phyloP scores from a whole-genome alignment of 345 rosid genomes.

The Viola odorata region DNA sequence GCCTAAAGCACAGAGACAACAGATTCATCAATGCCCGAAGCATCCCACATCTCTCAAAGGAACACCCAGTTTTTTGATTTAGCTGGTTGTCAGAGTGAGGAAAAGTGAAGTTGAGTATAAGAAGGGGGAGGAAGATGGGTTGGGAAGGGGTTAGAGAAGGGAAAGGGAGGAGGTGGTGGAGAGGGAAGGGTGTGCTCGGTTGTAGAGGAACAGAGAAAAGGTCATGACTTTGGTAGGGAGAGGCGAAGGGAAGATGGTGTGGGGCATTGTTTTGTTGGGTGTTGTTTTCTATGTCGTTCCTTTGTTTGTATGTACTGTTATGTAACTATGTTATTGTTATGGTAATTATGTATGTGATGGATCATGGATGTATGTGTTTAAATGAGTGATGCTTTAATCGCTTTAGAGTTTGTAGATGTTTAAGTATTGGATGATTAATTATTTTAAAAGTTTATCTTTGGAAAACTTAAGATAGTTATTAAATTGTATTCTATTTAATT shows the following conservation, averaged over 20 bases:
- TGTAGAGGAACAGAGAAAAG: constrained; percentile 52
- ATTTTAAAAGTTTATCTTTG: too few species aligned
- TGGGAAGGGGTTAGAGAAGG: too few species aligned
- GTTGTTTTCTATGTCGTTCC: constrained; percentile 17
- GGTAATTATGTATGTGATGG: not conserved
- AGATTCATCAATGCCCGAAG: constrained; percentile 87
- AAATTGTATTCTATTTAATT: too few species aligned
- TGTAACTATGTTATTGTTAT: too few species aligned
- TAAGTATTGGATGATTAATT: too few species aligned
- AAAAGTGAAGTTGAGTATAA: too few species aligned
- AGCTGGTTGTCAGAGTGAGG: not conserved
- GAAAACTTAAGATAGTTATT: too few species aligned
- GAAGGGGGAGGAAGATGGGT: too few species aligned
- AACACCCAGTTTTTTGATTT: constrained; percentile 4
- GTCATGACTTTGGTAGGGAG: constrained; percentile 6
- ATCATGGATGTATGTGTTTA: too few species aligned
- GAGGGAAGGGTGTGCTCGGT: constrained; percentile 43
- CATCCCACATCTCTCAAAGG: constrained; percentile 78
- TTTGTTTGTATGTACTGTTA: not conserved
- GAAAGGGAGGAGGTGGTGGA: constrained; percentile 9
- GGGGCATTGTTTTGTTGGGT: constrained; percentile 15
- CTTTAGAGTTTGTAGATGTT: too few species aligned
- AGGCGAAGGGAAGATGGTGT: constrained; percentile 17
- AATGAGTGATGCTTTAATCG: too few species aligned
- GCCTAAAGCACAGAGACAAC: constrained; percentile 71